These are phyloP conservation scores for Sinapis alba DNA, from an alignment of 441 rosid species.

Conservation along the genomic window DNA sequence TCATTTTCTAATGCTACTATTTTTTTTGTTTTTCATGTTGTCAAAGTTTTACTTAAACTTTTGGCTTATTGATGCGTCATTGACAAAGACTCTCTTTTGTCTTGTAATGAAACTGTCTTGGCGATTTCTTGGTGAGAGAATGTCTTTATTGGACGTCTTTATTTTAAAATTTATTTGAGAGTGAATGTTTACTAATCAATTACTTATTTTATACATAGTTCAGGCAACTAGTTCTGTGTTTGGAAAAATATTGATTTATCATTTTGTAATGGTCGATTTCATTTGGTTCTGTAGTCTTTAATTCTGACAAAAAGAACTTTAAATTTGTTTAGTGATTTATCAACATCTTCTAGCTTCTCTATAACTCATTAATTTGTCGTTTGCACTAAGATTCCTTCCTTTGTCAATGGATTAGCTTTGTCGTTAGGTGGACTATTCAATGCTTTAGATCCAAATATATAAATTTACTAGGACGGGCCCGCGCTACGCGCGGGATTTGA, in stretches of 20 bases:
- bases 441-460: constrained; percentile 33
- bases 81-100: constrained; percentile 35
- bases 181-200: not conserved
- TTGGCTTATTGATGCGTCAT: constrained; percentile 30
- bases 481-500: not conserved
- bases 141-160: not conserved
- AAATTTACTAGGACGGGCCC: not conserved
- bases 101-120: constrained; percentile 36
- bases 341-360: constrained; percentile 32
- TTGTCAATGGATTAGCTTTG: constrained; percentile 40
- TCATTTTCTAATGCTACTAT: not conserved
- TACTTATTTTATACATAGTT: not conserved
- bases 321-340: constrained; percentile 33
- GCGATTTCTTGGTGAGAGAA: constrained; percentile 29
- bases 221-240: not conserved
- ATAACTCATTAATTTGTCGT: constrained; percentile 35
- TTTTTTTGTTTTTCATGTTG: not conserved
- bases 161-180: not conserved
- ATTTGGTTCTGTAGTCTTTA: constrained; percentile 24
- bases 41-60: constrained; percentile 24
- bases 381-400: constrained; percentile 22
- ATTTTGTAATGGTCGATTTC: constrained; percentile 5
- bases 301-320: constrained; percentile 34
- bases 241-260: not conserved
- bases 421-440: constrained; percentile 36